phyloP scores from a whole-genome alignment of 1,284 basidiomycete genomes.

The Thelephora terrestris region DNA sequence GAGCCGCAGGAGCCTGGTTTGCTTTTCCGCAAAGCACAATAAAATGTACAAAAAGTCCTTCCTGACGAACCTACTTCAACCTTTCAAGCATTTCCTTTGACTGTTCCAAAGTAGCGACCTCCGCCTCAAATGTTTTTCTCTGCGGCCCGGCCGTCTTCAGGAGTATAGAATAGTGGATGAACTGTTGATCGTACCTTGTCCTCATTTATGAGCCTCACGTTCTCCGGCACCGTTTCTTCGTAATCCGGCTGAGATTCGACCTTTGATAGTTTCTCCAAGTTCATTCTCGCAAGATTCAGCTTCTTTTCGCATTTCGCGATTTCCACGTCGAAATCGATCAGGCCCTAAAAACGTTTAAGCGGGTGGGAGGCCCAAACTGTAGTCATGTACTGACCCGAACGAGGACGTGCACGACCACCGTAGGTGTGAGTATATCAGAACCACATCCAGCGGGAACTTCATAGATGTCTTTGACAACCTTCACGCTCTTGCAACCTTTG shows the following conservation, averaged over 20 bases:
- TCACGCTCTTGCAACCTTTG: slow-evolving; percentile 74
- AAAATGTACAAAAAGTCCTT: too few species aligned
- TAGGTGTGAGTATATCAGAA: slow-evolving; percentile 68
- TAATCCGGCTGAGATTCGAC: slow-evolving; percentile 70
- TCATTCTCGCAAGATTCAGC: slow-evolving; percentile 57
- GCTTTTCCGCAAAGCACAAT: too few species aligned
- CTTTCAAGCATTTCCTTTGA: slow-evolving; percentile 36
- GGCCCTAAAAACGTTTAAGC: slow-evolving; percentile 38
- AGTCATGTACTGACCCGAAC: slow-evolving; percentile 53
- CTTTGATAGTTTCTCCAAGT: slow-evolving; percentile 70
- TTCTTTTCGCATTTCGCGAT: slow-evolving; percentile 86
- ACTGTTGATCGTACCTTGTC: slow-evolving; percentile 45
- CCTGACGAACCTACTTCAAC: slow-evolving; percentile 16
- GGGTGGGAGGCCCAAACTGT: not conserved
- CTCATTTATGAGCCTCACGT: slow-evolving; percentile 64
- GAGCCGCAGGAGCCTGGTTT: too few species aligned
- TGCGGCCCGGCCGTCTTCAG: slow-evolving; percentile 10
- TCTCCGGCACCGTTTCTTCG: slow-evolving; percentile 66
- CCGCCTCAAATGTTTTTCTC: slow-evolving; percentile 35
- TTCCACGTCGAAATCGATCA: slow-evolving; percentile 74
- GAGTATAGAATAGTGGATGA: not conserved
- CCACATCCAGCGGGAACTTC: slow-evolving; percentile 87
- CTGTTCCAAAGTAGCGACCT: slow-evolving; percentile 32
- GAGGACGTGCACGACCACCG: slow-evolving; percentile 71
- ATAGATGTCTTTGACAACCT: slow-evolving; percentile 35